phyloP scores from a whole-genome alignment of 2,329 filamentous ascomycete genomes.

The Fusarium denticulatum region DNA sequence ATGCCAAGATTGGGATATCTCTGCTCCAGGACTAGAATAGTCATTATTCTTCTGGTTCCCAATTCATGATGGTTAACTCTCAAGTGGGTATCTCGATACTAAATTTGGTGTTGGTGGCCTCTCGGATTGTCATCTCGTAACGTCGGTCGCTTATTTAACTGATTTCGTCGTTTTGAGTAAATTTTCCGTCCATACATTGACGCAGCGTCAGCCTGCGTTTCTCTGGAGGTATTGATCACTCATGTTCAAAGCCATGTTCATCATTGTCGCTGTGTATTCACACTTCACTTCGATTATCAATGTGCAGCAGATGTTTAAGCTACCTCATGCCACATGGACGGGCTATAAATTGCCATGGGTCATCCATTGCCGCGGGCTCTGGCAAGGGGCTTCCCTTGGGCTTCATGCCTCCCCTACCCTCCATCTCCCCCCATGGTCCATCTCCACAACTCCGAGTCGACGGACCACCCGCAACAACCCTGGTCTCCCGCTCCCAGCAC shows the following conservation, averaged over 20 bases:
- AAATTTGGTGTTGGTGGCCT: constrained; percentile 16
- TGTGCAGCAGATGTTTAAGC: constrained; percentile 16
- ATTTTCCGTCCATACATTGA: constrained; percentile 4
- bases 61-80: constrained; percentile 21
- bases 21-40: constrained; percentile 1
- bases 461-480: constrained; percentile 40
- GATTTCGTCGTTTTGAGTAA: constrained; percentile 21
- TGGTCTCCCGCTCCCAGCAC: constrained; percentile 43
- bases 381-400: constrained; percentile 40
- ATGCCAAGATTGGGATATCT: constrained; percentile 5
- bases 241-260: not conserved
- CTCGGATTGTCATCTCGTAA: constrained; percentile 27
- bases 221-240: not conserved
- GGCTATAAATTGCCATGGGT: constrained; percentile 34
- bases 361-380: constrained; percentile 39
- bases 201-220: not conserved
- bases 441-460: constrained; percentile 43
- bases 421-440: constrained; percentile 19
- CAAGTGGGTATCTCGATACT: constrained; percentile 20
- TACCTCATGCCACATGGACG: constrained; percentile 5
- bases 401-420: constrained; percentile 21
- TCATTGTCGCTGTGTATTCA: constrained; percentile 1
- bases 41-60: constrained; percentile 14
- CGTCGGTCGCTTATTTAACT: constrained; percentile 31
- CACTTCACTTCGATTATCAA: constrained; percentile 9